phyloP scores from a whole-genome alignment of 1,284 basidiomycete genomes.

The Exsudoporus floridanus region DNA sequence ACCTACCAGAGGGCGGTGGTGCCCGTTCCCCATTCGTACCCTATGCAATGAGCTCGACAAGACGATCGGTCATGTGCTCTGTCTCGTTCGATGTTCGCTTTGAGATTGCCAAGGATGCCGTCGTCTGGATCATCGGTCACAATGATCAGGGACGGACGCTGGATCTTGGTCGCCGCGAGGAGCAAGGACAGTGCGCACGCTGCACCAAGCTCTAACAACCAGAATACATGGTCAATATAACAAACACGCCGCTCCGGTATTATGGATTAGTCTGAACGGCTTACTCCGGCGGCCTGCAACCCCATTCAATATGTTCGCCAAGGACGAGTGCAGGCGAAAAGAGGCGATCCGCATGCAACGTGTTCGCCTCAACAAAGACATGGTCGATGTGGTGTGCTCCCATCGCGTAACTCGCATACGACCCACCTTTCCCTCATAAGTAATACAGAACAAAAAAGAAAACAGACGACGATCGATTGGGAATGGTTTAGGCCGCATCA shows the following conservation, averaged over 20 bases:
- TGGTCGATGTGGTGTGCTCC: not conserved
- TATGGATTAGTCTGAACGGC: not conserved
- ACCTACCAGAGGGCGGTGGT: constrained; percentile 49
- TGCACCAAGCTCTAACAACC: constrained; percentile 69
- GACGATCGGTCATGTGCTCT: constrained; percentile 32
- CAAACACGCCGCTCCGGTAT: not conserved
- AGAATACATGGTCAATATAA: not conserved
- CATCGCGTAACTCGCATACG: constrained; percentile 2
- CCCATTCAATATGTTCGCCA: constrained; percentile 61
- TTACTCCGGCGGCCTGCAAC: constrained; percentile 21
- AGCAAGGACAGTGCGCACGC: constrained; percentile 66
- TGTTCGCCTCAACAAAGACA: constrained; percentile 53
- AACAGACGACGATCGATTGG: constrained; percentile 10
- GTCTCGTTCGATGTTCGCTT: constrained; percentile 54
- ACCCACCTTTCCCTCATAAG: constrained; percentile 51
- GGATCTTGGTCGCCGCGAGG: constrained; percentile 47
- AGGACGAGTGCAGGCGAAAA: constrained; percentile 68
- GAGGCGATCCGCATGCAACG: constrained; percentile 67
- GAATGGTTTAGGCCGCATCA: constrained; percentile 1
- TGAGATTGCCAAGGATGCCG: constrained; percentile 55
- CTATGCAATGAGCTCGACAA: constrained; percentile 46
- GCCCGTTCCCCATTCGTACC: constrained; percentile 67
- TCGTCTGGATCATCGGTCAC: constrained; percentile 69
- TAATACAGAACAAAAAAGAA: not conserved
- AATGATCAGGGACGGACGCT: constrained; percentile 52